Evolutionary conservation across 257 asterid species (phyloP).

Genomic region (Primulina tabacum): DNA sequence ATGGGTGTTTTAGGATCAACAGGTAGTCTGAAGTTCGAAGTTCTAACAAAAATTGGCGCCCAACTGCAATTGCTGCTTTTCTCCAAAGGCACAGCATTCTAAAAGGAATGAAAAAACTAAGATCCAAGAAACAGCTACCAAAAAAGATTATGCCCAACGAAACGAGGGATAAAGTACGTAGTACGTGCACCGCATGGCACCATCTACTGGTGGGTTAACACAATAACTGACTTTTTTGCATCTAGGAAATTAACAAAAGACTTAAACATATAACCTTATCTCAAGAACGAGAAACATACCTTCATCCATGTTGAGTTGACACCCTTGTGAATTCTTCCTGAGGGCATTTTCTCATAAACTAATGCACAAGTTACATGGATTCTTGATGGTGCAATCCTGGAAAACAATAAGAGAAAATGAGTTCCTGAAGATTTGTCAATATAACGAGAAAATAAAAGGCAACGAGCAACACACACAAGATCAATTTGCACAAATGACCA

Average conservation of each 20-base stretch:
- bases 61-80: conserved; percentile 42
- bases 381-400: conserved; percentile 69
- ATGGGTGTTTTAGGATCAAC: conserved; percentile 46
- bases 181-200: background rate
- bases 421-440: conserved; percentile 5
- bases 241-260: background rate
- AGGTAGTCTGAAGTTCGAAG: conserved; percentile 53
- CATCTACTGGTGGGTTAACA: background rate
- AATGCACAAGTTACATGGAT: conserved; percentile 96
- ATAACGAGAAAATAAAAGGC: background rate
- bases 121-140: background rate
- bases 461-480: background rate
- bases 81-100: conserved; percentile 48
- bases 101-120: conserved; percentile 12
- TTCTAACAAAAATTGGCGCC: conserved; percentile 49
- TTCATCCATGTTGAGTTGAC: conserved; percentile 99
- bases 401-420: conserved; percentile 21
- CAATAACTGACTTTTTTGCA: background rate
- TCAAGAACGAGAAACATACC: conserved; percentile 42
- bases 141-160: background rate
- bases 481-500: too few relatives aligned
- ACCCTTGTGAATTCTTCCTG: conserved; percentile 93
- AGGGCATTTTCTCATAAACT: conserved; percentile 77
- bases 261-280: conserved; percentile 8
- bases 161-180: background rate